These are phyloP conservation scores for Blastomyces gilchristii DNA, from an alignment of 2,329 filamentous ascomycete genomes.

Conservation along the genomic window DNA sequence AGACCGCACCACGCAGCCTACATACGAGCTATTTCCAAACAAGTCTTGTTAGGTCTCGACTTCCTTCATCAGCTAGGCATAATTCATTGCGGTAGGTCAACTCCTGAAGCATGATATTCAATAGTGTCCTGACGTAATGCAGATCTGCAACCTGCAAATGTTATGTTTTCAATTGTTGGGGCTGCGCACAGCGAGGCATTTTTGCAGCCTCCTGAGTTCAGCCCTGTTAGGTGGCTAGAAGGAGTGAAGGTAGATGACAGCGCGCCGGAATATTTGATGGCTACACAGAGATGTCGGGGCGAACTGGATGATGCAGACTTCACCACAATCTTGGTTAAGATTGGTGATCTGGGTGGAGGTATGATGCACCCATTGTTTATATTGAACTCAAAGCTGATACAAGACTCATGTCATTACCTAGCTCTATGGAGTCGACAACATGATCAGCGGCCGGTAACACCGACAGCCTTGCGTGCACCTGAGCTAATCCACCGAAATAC, in stretches of 20 bases:
- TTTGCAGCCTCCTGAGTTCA: conserved; percentile 15
- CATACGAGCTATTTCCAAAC: conserved; percentile 15
- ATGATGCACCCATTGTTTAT: conserved; percentile 8
- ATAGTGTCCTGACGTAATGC: conserved; percentile 5
- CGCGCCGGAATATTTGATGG: conserved; percentile 17
- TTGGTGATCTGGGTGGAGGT: conserved; percentile 21
- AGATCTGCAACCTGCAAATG: conserved; percentile 21
- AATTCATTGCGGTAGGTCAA: conserved; percentile 17
- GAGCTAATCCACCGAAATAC: conserved; percentile 14
- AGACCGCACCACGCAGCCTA: conserved; percentile 13
- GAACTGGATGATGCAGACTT: conserved; percentile 13
- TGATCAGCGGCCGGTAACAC: conserved; percentile 15
- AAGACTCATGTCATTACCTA: conserved; percentile 6
- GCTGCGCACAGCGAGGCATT: conserved; percentile 1
- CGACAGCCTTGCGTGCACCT: conserved; percentile 16
- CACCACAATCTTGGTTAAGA: conserved; percentile 15
- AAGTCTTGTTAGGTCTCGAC: conserved; percentile 16
- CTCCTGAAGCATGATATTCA: background rate
- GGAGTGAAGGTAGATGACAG: conserved; percentile 15
- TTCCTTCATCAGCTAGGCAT: conserved; percentile 16
- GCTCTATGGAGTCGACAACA: conserved; percentile 8
- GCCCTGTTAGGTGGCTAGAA: conserved; percentile 16
- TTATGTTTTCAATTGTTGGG: conserved; percentile 14
- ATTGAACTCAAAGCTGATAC: background rate
- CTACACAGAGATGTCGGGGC: conserved; percentile 15